phyloP scores from a whole-genome alignment of 1,284 basidiomycete species.

The Trametes sp. region DNA sequence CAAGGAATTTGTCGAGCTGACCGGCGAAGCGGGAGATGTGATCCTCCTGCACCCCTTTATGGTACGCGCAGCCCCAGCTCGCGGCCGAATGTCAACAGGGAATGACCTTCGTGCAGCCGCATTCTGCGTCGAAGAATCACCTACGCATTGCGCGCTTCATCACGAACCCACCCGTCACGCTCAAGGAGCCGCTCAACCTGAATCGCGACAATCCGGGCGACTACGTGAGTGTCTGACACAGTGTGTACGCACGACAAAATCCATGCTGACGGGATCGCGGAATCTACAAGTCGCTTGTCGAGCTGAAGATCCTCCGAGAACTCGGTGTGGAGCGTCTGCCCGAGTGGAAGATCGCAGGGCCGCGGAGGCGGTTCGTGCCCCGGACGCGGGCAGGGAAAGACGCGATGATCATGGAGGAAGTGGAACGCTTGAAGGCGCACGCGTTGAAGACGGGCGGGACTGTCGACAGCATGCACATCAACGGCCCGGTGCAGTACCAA shows the following conservation, averaged over 20 bases:
- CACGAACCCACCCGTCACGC: slow-evolving; percentile 48
- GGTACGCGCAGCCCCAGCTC: slow-evolving; percentile 14
- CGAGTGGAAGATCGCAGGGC: slow-evolving; percentile 41
- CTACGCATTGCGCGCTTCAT: slow-evolving; percentile 46
- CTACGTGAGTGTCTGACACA: slow-evolving; percentile 32
- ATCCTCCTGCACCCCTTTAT: slow-evolving; percentile 50
- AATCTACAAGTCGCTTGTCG: slow-evolving; percentile 38
- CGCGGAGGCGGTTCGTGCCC: slow-evolving; percentile 40
- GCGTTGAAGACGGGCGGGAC: slow-evolving; percentile 37
- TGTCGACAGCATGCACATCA: slow-evolving; percentile 44
- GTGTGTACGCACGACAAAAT: no score
- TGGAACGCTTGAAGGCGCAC: slow-evolving; percentile 41
- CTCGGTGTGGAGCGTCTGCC: slow-evolving; percentile 39
- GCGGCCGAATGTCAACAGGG: not conserved
- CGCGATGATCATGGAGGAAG: slow-evolving; percentile 40
- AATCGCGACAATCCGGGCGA: slow-evolving; percentile 43
- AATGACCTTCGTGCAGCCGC: slow-evolving; percentile 31
- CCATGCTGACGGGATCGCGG: no score
- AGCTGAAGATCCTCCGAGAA: slow-evolving; percentile 44
- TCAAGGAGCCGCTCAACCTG: slow-evolving; percentile 47
- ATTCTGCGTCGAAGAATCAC: slow-evolving; percentile 47
- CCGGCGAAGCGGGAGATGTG: slow-evolving; percentile 48
- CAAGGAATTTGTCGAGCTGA: slow-evolving; percentile 44
- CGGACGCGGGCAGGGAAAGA: slow-evolving; percentile 42
- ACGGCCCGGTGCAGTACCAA: slow-evolving; percentile 42